Evolutionary conservation across 2,329 filamentous ascomycete genomes (phyloP).

Genomic region (Xylogone sp.): DNA sequence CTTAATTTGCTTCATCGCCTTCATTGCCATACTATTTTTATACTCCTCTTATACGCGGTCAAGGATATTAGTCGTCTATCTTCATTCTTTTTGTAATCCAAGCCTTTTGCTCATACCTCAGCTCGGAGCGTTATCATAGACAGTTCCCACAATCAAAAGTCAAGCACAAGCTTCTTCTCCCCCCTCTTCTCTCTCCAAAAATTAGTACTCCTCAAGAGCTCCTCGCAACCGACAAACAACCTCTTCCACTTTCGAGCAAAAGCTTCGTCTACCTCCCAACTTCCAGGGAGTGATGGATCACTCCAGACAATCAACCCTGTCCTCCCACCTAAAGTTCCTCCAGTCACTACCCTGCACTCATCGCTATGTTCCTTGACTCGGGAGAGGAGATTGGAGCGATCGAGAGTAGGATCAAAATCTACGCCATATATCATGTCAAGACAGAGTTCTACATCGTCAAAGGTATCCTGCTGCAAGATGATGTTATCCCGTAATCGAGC

Average conservation of each 20-base stretch:
- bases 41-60: no score
- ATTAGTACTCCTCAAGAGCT: constrained; percentile 35
- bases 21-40: no score
- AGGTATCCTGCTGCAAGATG: constrained; percentile 25
- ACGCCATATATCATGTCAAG: constrained; percentile 31
- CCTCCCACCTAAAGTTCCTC: constrained; percentile 7
- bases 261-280: constrained; percentile 43
- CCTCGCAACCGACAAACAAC: constrained; percentile 33
- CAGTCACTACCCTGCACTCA: neutral
- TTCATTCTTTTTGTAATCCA: no score
- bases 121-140: no score
- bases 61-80: no score
- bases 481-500: constrained; percentile 37
- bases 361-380: no score
- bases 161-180: constrained; percentile 9
- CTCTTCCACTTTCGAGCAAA: constrained; percentile 44
- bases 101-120: no score
- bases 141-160: no score
- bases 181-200: constrained; percentile 27
- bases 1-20: no score
- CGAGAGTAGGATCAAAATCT: constrained; percentile 2
- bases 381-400: no score
- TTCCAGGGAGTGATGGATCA: constrained; percentile 37
- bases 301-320: constrained; percentile 45
- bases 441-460: constrained; percentile 33